Conservation (phyloP, 345 rosid genomes). For the Isatis tinctoria region DNA sequence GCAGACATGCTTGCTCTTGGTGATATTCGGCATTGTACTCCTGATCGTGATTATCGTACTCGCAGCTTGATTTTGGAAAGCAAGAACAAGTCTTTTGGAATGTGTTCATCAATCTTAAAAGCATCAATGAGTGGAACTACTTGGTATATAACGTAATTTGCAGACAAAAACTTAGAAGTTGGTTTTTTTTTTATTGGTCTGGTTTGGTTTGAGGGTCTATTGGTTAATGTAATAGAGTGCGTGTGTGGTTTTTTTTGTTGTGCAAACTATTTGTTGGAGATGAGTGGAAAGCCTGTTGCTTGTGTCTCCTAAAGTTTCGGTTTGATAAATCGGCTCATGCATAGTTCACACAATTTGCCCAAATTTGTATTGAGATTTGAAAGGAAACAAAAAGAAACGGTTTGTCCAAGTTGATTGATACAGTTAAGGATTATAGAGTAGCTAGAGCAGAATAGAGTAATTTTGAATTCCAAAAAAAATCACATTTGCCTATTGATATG, state of each 20-base stretch:
- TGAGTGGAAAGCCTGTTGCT: slow-evolving; percentile 7
- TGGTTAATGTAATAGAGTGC: neutral
- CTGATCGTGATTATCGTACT: slow-evolving; percentile 85
- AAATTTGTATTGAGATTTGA: neutral
- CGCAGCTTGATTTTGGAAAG: slow-evolving; percentile 47
- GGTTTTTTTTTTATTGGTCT: neutral
- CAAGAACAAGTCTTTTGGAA: neutral
- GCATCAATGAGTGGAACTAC: slow-evolving; percentile 1
- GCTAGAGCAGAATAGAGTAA: neutral
- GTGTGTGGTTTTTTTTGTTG: slow-evolving; percentile 10
- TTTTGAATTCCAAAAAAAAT: neutral
- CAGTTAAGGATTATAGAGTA: neutral
- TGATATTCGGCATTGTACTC: slow-evolving; percentile 88
- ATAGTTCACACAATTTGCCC: neutral
- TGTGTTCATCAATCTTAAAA: slow-evolving; percentile 13
- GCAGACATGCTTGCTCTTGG: slow-evolving; percentile 95
- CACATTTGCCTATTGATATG: neutral
- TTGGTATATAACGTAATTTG: slow-evolving; percentile 23
- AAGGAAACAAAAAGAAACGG: neutral
- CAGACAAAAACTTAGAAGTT: slow-evolving; percentile 3
- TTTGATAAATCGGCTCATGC: neutral
- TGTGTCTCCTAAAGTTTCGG: neutral
- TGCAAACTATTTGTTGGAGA: slow-evolving; percentile 24
- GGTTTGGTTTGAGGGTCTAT: neutral
- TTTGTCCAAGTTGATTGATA: neutral